These are phyloP conservation scores for Pseudotsuga menziesii DNA, from an alignment of 75 land plant species.

Conservation along the genomic window DNA sequence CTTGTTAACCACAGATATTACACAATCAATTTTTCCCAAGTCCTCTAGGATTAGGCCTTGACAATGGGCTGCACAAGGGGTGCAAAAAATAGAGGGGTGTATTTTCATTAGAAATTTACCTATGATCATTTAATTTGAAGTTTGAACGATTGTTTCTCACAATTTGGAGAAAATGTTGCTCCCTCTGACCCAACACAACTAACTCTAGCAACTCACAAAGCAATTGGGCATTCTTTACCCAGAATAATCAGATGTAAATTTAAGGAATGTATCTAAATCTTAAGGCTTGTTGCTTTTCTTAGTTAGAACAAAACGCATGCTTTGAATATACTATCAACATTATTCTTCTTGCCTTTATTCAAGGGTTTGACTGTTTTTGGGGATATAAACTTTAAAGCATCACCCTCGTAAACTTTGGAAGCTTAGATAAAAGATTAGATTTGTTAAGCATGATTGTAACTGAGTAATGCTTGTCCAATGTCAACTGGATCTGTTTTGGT, in stretches of 20 bases:
- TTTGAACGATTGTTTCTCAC: neutral
- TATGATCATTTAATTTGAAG: neutral
- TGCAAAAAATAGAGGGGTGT: neutral
- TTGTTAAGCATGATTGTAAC: neutral
- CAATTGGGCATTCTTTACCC: too few relatives aligned
- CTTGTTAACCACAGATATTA: neutral
- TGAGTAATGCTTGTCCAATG: neutral
- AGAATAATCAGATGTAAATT: too few relatives aligned
- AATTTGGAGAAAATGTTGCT: neutral
- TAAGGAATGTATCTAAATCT: too few relatives aligned
- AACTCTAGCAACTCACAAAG: too few relatives aligned
- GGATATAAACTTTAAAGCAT: too few relatives aligned
- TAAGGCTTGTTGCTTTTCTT: too few relatives aligned
- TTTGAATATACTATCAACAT: too few relatives aligned
- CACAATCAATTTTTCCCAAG: neutral
- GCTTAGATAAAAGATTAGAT: neutral
- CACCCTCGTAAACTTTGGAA: neutral
- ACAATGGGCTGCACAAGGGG: neutral
- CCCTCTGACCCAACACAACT: neutral
- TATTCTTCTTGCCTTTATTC: too few relatives aligned
- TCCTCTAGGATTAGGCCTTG: neutral
- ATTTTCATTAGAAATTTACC: neutral
- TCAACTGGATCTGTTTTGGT: constrained; percentile 2
- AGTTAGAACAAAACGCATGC: too few relatives aligned
- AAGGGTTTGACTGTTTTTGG: too few relatives aligned